Percentiles rank a stretch among this genome's conserved stretches.
These are phyloP conservation scores for Coemansia sp. DNA, from an alignment of 192 early-diverging fungal genomes.

Conservation along the genomic window DNA sequence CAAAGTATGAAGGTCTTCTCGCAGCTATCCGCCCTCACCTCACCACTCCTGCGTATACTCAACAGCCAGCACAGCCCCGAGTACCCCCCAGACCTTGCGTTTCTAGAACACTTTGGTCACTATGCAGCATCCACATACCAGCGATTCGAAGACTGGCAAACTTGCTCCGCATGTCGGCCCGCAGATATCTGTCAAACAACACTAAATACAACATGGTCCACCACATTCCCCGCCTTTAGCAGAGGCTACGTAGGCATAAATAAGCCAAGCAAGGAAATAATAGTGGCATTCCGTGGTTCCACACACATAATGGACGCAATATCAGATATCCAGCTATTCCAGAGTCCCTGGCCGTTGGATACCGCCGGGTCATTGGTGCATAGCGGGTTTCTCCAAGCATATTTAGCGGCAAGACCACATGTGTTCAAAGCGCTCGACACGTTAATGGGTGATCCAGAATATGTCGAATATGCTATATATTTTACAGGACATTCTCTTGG, in stretches of 20 bases:
- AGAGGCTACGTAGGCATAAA: conserved; percentile 38
- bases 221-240: conserved; percentile 26
- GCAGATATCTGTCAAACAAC: conserved; percentile 15
- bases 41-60: too few species aligned
- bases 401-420: conserved; percentile 12
- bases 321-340: conserved; percentile 19
- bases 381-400: conserved; percentile 38
- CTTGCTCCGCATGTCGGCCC: conserved; percentile 12
- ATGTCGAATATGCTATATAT: conserved; percentile 12
- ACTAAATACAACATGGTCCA: conserved; percentile 27
- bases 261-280: neutral
- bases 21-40: too few species aligned
- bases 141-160: conserved; percentile 33
- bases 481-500: conserved; percentile 51
- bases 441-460: neutral
- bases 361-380: conserved; percentile 23
- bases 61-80: neutral
- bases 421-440: conserved; percentile 11
- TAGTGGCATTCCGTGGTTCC: conserved; percentile 39
- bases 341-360: conserved; percentile 15
- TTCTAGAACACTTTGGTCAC: conserved; percentile 23
- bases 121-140: conserved; percentile 39
- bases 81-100: neutral
- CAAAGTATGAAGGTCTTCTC: too few species aligned
- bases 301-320: conserved; percentile 39